phyloP scores from a whole-genome alignment of 768 basidiomycete species.

The Suillus cothurnatus region DNA sequence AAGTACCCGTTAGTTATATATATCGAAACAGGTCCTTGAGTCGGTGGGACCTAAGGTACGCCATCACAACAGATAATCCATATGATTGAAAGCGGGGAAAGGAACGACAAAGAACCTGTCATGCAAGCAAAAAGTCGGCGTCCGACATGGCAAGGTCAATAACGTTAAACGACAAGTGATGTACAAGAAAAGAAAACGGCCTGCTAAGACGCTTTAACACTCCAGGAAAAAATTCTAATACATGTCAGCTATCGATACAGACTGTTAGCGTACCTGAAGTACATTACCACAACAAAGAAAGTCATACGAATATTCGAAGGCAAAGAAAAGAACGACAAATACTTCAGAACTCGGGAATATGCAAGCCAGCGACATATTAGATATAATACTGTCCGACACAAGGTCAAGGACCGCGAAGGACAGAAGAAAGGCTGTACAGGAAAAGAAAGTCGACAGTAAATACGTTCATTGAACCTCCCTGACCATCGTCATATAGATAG shows the following conservation, averaged over 20 bases:
- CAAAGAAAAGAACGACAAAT: background rate
- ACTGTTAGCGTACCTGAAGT: background rate
- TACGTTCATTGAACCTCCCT: slow-evolving; percentile 34
- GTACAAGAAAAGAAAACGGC: background rate
- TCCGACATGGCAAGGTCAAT: background rate
- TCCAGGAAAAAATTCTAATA: background rate
- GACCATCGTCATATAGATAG: slow-evolving; percentile 47
- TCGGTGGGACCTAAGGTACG: background rate
- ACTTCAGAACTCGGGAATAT: background rate
- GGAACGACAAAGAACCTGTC: background rate
- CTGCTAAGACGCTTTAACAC: background rate
- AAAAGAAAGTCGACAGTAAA: background rate
- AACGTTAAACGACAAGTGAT: background rate
- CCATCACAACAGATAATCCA: background rate
- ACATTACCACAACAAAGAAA: background rate
- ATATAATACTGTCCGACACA: background rate
- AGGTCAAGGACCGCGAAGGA: background rate
- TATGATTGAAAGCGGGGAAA: background rate
- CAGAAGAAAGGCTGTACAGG: background rate
- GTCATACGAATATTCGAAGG: background rate
- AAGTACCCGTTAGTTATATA: background rate
- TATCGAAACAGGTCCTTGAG: background rate
- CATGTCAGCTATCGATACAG: background rate
- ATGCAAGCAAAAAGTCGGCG: background rate
- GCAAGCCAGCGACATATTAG: background rate